phyloP scores from a whole-genome alignment of 495 filamentous ascomycete genomes.

The Physcia stellaris region DNA sequence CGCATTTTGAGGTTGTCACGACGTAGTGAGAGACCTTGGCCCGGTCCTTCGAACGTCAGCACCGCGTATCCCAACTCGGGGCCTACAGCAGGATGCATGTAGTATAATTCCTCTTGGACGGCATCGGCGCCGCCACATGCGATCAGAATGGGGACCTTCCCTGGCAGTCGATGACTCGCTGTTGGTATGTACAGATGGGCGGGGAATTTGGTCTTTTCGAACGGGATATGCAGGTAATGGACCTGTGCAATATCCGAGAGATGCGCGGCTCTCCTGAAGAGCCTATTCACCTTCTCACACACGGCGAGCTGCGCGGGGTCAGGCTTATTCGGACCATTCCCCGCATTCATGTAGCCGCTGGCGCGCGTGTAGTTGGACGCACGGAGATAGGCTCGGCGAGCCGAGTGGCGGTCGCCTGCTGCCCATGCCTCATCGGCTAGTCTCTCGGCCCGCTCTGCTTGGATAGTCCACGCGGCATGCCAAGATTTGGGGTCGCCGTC shows the following conservation, averaged over 20 bases:
- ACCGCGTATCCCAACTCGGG: slow-evolving; percentile 28
- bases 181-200: slow-evolving; percentile 30
- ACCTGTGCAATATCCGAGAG: too few species aligned
- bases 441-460: slow-evolving; percentile 19
- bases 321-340: slow-evolving; percentile 12
- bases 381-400: neutral
- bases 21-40: slow-evolving; percentile 29
- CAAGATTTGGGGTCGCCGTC: slow-evolving; percentile 27
- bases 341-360: neutral
- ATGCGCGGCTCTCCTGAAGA: too few species aligned
- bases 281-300: too few species aligned
- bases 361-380: slow-evolving; percentile 2
- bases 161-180: slow-evolving; percentile 7
- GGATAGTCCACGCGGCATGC: slow-evolving; percentile 21
- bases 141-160: slow-evolving; percentile 30
- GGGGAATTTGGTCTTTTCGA: slow-evolving; percentile 20
- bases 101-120: slow-evolving; percentile 34
- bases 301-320: too few species aligned
- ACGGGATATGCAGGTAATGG: slow-evolving; percentile 28
- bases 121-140: slow-evolving; percentile 28
- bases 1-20: slow-evolving; percentile 21
- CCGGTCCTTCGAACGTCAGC: slow-evolving; percentile 27
- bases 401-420: slow-evolving; percentile 5
- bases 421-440: slow-evolving; percentile 19
- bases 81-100: slow-evolving; percentile 13